A percentile compares a stretch with the other conserved stretches of the same genome.
Evolutionary conservation across 176 grass and related monocot species (phyloP).

Genomic region (Phragmites australis): DNA sequence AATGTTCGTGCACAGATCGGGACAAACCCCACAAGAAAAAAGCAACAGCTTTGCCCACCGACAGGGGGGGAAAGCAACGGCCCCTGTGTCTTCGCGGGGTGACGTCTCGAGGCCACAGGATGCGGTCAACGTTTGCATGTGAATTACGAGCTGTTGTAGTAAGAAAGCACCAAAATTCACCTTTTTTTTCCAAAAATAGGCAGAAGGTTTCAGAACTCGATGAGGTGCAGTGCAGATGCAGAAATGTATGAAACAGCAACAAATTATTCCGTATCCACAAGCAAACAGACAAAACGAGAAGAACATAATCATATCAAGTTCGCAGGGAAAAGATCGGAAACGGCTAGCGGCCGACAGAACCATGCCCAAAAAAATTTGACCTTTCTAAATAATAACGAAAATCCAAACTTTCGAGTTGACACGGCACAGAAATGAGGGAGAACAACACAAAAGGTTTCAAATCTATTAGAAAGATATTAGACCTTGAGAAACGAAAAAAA

Average conservation of each 20-base stretch:
- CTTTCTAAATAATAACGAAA: not conserved
- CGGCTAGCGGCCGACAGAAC: constrained; percentile 20
- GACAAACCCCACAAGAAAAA: constrained; percentile 44
- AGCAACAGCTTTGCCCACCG: constrained; percentile 45
- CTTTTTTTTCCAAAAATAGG: constrained; percentile 24
- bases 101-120: constrained; percentile 22
- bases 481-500: not conserved
- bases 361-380: constrained; percentile 2
- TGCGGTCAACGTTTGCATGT: constrained; percentile 44
- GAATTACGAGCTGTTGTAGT: constrained; percentile 26
- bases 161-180: constrained; percentile 34
- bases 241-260: not conserved
- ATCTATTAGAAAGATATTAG: not conserved
- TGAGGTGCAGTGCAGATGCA: not conserved
- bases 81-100: constrained; percentile 5
- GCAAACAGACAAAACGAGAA: not conserved
- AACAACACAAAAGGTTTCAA: not conserved
- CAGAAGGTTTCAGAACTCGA: not conserved
- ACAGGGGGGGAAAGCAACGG: constrained; percentile 35
- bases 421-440: constrained; percentile 14
- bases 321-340: not conserved
- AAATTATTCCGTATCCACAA: not conserved
- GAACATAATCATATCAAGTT: constrained; percentile 6
- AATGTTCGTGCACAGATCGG: constrained; percentile 30
- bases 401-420: constrained; percentile 45